A percentile compares a stretch with the other conserved stretches of the same genome.
phyloP scores from a whole-genome alignment of 2,329 filamentous ascomycete genomes.

The Claviceps sp. region DNA sequence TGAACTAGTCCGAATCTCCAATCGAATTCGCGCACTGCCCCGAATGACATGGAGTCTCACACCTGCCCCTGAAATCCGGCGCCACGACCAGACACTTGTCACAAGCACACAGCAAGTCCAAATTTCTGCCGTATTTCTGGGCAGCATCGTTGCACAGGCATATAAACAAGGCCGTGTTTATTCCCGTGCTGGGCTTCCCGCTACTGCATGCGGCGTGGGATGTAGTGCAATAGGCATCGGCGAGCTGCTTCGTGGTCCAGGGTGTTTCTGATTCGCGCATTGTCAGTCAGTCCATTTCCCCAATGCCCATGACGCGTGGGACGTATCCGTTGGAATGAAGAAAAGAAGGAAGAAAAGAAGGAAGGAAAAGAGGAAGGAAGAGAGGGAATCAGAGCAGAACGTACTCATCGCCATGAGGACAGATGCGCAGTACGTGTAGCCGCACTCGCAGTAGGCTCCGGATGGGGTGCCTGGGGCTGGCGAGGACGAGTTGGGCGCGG shows the following conservation, averaged over 20 bases:
- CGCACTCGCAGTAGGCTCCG: constrained; percentile 26
- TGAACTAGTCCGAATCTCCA: background rate
- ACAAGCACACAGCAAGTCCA: constrained; percentile 27
- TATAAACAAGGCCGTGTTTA: constrained; percentile 23
- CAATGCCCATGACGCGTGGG: background rate
- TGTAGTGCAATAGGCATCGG: constrained; percentile 24
- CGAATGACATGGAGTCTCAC: constrained; percentile 22
- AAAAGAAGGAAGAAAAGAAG: background rate
- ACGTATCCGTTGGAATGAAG: background rate
- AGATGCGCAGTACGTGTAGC: constrained; percentile 27
- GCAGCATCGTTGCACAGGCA: constrained; percentile 23
- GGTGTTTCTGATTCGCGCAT: constrained; percentile 15
- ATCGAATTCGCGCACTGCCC: constrained; percentile 7
- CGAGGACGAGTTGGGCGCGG: constrained; percentile 1
- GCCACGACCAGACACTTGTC: constrained; percentile 25
- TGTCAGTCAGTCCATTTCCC: background rate
- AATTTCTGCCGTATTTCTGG: constrained; percentile 18
- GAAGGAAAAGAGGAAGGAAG: background rate
- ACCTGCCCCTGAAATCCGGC: constrained; percentile 26
- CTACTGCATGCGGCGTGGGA: constrained; percentile 20
- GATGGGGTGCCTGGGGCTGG: constrained; percentile 9
- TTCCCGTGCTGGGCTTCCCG: constrained; percentile 16
- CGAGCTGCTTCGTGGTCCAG: constrained; percentile 20
- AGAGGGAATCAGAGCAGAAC: background rate
- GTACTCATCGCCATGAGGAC: constrained; percentile 25